phyloP scores from a whole-genome alignment of 768 basidiomycete species.

The Hericium erinaceus region DNA sequence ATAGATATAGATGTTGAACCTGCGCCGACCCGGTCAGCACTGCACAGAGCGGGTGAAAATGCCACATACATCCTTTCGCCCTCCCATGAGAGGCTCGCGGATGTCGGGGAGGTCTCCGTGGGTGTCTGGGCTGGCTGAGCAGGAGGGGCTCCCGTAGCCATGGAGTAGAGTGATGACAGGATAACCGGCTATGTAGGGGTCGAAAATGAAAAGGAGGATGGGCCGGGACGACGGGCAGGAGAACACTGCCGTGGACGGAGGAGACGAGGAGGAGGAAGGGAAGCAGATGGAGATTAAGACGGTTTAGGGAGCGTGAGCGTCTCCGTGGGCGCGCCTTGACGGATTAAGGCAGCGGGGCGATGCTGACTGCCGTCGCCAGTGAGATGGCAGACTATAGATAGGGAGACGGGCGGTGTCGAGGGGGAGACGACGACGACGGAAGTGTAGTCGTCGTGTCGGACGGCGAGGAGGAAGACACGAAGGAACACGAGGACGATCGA shows the following conservation, averaged over 20 bases:
- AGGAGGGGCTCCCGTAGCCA: slow-evolving; percentile 9
- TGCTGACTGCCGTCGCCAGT: not conserved
- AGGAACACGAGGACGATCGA: not conserved
- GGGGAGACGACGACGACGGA: not conserved
- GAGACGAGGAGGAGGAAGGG: not conserved
- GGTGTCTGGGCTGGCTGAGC: slow-evolving; percentile 10
- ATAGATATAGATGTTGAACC: slow-evolving; percentile 87
- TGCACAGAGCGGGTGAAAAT: slow-evolving; percentile 1
- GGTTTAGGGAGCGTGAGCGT: slow-evolving; percentile 2
- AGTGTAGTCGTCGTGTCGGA: not conserved
- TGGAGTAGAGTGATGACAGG: not conserved
- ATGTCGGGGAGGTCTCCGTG: slow-evolving; percentile 6
- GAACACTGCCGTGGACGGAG: no score
- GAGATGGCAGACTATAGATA: not conserved
- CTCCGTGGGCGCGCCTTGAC: slow-evolving; percentile 3
- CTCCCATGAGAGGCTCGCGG: slow-evolving; percentile 53
- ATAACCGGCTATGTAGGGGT: not conserved
- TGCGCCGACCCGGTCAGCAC: slow-evolving; percentile 20
- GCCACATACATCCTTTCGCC: slow-evolving; percentile 70
- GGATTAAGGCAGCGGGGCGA: not conserved
- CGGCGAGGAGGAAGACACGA: not conserved
- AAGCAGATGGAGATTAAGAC: slow-evolving; percentile 14
- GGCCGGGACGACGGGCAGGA: slow-evolving; percentile 2
- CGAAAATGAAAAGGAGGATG: not conserved
- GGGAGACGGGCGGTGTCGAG: not conserved